A percentile compares a stretch with the other conserved stretches of the same genome.
Conservation (phyloP, 768 basidiomycete genomes). For the Coprinopsis strossmayeri region DNA sequence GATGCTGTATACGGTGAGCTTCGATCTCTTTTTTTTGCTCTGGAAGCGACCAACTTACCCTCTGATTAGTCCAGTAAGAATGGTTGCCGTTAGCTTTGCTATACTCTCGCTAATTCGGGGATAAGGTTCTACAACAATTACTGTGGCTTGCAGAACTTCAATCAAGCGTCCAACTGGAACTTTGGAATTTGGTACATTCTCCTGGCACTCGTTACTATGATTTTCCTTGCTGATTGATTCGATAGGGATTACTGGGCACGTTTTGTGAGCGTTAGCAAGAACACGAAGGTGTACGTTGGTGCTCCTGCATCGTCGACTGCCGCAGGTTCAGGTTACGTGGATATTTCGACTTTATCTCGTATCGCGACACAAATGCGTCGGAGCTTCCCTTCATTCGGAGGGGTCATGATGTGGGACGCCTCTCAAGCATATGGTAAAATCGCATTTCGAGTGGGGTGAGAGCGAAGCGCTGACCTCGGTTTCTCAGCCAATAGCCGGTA, state of each 20-base stretch:
- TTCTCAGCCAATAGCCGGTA: constrained; percentile 49
- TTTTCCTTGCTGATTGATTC: not conserved
- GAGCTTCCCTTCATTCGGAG: constrained; percentile 62
- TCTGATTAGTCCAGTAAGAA: constrained; percentile 31
- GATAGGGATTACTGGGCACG: constrained; percentile 62
- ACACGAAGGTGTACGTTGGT: constrained; percentile 62
- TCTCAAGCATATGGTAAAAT: constrained; percentile 40
- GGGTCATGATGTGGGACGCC: constrained; percentile 51
- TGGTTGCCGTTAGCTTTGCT: not conserved
- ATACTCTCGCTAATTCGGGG: no score
- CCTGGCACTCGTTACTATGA: not conserved
- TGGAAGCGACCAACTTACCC: constrained; percentile 3
- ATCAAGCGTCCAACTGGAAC: constrained; percentile 52
- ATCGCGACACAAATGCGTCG: constrained; percentile 45
- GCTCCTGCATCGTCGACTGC: constrained; percentile 53
- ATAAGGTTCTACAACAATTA: constrained; percentile 58
- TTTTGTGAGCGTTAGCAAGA: constrained; percentile 46
- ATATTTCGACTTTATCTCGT: constrained; percentile 35
- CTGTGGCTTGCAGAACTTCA: constrained; percentile 44
- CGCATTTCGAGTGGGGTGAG: constrained; percentile 24
- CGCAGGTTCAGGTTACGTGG: constrained; percentile 56
- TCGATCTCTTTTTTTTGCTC: not conserved
- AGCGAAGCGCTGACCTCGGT: no score
- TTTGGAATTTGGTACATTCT: constrained; percentile 46
- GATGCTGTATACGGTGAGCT: constrained; percentile 60